Percentiles rank a stretch among this genome's conserved stretches.
These are phyloP conservation scores for Venustampulla echinocandica DNA, from an alignment of 495 filamentous ascomycete species.

Conservation along the genomic window DNA sequence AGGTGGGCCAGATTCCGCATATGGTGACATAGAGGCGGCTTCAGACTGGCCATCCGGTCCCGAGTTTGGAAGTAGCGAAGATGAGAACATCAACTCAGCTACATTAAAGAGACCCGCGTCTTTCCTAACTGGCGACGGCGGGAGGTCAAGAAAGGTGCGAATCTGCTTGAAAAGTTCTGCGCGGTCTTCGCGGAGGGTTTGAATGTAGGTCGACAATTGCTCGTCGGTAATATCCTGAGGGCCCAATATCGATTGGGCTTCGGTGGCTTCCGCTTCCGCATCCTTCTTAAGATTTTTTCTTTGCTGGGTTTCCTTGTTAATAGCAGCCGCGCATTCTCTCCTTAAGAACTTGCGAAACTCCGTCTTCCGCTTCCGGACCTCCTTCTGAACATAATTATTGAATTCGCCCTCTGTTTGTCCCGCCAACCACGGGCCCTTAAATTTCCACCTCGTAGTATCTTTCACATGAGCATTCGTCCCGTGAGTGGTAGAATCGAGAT, in stretches of 20 bases:
- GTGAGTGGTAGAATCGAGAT: slow-evolving; percentile 40
- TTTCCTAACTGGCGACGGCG: slow-evolving; percentile 6
- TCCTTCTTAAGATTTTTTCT: slow-evolving; percentile 45
- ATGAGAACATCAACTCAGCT: too few relatives aligned
- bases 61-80: too few relatives aligned
- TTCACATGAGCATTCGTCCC: slow-evolving; percentile 21
- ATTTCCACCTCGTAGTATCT: slow-evolving; percentile 54
- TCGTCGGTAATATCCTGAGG: slow-evolving; percentile 44
- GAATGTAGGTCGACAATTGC: slow-evolving; percentile 52
- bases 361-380: slow-evolving; percentile 48
- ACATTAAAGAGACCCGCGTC: background rate
- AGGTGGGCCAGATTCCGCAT: slow-evolving; percentile 56
- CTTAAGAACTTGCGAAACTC: slow-evolving; percentile 58
- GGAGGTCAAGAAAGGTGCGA: slow-evolving; percentile 21
- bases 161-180: slow-evolving; percentile 12
- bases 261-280: background rate
- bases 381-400: slow-evolving; percentile 48
- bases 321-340: slow-evolving; percentile 33
- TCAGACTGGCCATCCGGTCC: background rate
- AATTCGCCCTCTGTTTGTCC: slow-evolving; percentile 70
- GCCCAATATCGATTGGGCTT: slow-evolving; percentile 20
- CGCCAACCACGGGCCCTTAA: slow-evolving; percentile 72
- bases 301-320: slow-evolving; percentile 36
- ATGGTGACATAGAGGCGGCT: slow-evolving; percentile 28
- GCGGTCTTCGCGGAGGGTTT: slow-evolving; percentile 46